Percentiles rank a stretch among this genome's conserved stretches.
Evolutionary conservation across 345 rosid species (phyloP).

Genomic region (Crucihimalaya himalaica): DNA sequence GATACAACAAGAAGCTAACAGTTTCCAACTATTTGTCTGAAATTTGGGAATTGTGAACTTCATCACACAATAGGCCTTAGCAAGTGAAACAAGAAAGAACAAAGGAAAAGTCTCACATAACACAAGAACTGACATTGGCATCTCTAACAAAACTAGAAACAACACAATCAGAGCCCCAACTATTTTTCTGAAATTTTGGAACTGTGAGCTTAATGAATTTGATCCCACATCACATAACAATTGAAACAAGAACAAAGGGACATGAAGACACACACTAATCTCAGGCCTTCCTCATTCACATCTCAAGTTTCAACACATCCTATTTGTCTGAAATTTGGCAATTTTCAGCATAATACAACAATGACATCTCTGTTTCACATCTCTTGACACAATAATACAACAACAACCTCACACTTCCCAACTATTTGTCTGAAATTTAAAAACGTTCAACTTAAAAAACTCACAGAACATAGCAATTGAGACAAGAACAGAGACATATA

Average conservation of each 20-base stretch:
- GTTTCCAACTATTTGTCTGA: background rate
- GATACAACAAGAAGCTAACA: background rate
- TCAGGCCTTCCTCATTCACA: too few relatives aligned
- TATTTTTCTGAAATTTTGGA: too few relatives aligned
- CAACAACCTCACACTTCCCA: background rate
- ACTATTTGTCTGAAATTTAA: background rate
- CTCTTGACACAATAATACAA: background rate
- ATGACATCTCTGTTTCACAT: background rate
- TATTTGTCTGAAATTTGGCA: background rate
- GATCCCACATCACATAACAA: too few relatives aligned
- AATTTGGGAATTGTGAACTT: background rate
- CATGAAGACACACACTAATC: too few relatives aligned
- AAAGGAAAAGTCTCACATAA: background rate
- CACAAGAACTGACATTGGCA: background rate
- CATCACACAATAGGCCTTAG: background rate
- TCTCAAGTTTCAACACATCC: too few relatives aligned
- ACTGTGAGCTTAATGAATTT: too few relatives aligned
- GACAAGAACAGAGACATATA: constrained; percentile 2
- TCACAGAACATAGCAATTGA: background rate
- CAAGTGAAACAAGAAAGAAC: too few relatives aligned
- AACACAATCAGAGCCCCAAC: too few relatives aligned
- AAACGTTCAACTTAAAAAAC: background rate
- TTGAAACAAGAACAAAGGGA: too few relatives aligned
- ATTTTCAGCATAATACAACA: background rate
- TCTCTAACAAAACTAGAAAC: background rate